Percentiles rank a stretch among this genome's conserved stretches.
Evolutionary conservation across 78 protist genomes (phyloP).

Genomic region (Dictyostelium firmibasis): DNA sequence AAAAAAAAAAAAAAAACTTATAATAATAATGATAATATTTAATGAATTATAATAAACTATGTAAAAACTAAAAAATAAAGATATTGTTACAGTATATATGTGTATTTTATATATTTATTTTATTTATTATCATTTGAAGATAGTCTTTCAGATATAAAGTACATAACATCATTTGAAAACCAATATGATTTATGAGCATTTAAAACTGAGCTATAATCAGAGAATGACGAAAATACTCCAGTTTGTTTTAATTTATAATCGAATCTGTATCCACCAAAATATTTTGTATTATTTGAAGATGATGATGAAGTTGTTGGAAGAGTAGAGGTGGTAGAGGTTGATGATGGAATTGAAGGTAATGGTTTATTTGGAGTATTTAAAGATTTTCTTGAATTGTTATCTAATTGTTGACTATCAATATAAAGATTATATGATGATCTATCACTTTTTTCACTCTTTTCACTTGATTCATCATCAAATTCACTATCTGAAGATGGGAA

Average conservation of each 20-base stretch:
- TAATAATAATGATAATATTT: not conserved
- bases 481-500: not conserved
- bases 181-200: constrained; percentile 55
- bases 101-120: not conserved
- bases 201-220: constrained; percentile 35
- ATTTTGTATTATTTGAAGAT: not conserved
- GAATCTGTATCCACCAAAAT: constrained; percentile 61
- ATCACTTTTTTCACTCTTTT: not conserved
- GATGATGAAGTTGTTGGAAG: not conserved
- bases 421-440: not conserved
- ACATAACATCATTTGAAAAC: constrained; percentile 44
- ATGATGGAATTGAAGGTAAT: not conserved
- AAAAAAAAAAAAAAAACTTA: not conserved
- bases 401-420: not conserved
- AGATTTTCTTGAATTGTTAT: not conserved
- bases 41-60: too few species aligned
- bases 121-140: not conserved
- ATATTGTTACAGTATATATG: not conserved
- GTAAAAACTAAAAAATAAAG: not conserved
- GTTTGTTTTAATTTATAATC: constrained; percentile 58
- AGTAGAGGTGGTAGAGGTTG: too few species aligned
- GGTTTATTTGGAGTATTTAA: not conserved
- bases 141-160: constrained; percentile 32
- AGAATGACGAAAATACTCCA: constrained; percentile 1
- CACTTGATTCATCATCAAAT: constrained; percentile 12